These are phyloP conservation scores for Hypoxylon lenormandii DNA, from an alignment of 495 filamentous ascomycete genomes.

Conservation along the genomic window DNA sequence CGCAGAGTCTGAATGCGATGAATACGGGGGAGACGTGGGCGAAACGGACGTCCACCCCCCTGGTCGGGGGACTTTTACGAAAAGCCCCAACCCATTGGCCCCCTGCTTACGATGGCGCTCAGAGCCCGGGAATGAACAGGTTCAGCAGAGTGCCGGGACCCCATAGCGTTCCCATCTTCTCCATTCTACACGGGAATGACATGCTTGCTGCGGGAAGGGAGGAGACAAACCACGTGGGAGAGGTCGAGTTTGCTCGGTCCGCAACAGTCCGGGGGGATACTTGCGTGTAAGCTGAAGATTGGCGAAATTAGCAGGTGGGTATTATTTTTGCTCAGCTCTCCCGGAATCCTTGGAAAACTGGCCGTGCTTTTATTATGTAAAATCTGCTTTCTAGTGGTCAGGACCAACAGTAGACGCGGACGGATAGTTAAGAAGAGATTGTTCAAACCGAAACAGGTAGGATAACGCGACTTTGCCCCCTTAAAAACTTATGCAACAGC, in stretches of 20 bases:
- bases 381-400: constrained; percentile 12
- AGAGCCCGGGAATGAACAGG: constrained; percentile 5
- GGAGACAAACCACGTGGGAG: constrained; percentile 33
- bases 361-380: neutral
- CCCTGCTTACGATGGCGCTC: constrained; percentile 11
- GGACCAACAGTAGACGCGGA: constrained; percentile 12
- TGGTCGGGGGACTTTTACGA: constrained; percentile 10
- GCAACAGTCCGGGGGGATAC: constrained; percentile 1
- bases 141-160: neutral
- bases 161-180: constrained; percentile 12
- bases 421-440: constrained; percentile 9
- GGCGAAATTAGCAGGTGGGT: constrained; percentile 22
- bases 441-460: constrained; percentile 31
- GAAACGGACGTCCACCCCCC: neutral
- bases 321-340: too few relatives aligned
- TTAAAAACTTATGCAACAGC: constrained; percentile 15
- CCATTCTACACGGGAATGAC: constrained; percentile 22
- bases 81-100: constrained; percentile 15
- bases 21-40: neutral
- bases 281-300: constrained; percentile 26
- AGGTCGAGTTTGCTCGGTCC: constrained; percentile 2
- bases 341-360: neutral
- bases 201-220: constrained; percentile 27
- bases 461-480: constrained; percentile 29
- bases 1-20: neutral